phyloP scores from a whole-genome alignment of 2,329 filamentous ascomycete genomes.

The Fusarium bactridioides region DNA sequence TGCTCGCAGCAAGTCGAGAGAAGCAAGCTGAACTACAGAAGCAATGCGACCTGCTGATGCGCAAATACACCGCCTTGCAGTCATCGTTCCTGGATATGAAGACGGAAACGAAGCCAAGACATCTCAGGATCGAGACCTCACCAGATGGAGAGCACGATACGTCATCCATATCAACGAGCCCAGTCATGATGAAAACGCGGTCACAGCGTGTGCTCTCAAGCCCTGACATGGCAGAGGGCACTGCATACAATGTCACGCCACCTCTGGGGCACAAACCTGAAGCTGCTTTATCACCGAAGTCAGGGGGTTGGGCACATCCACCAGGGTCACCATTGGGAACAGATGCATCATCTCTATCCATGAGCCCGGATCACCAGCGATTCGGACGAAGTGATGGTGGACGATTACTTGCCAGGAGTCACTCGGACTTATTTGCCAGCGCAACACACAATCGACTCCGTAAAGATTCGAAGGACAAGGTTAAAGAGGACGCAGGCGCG shows the following conservation, averaged over 20 bases:
- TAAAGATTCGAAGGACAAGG: constrained; percentile 59
- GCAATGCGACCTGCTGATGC: constrained; percentile 58
- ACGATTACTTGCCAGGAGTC: constrained; percentile 28
- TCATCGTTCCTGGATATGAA: constrained; percentile 58
- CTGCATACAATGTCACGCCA: constrained; percentile 54
- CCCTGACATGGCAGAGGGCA: constrained; percentile 52
- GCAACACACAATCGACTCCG: constrained; percentile 57
- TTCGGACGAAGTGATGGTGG: constrained; percentile 55
- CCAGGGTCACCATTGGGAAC: constrained; percentile 50
- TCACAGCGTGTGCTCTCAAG: constrained; percentile 55
- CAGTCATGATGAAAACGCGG: constrained; percentile 48
- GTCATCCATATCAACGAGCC: constrained; percentile 50
- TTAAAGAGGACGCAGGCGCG: constrained; percentile 48
- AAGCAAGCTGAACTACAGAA: constrained; percentile 63
- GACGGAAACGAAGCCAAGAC: constrained; percentile 42
- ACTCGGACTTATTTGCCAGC: constrained; percentile 46
- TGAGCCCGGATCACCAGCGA: constrained; percentile 53
- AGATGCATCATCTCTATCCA: constrained; percentile 42
- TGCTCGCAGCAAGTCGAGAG: constrained; percentile 59
- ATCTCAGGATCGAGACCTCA: constrained; percentile 33
- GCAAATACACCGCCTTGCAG: constrained; percentile 62
- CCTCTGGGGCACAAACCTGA: constrained; percentile 49
- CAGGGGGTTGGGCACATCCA: constrained; percentile 44
- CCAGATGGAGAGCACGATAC: constrained; percentile 46
- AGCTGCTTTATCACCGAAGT: constrained; percentile 41